Evolutionary conservation across 2,329 filamentous ascomycete species (phyloP).

Genomic region (Trichophyton equinum): DNA sequence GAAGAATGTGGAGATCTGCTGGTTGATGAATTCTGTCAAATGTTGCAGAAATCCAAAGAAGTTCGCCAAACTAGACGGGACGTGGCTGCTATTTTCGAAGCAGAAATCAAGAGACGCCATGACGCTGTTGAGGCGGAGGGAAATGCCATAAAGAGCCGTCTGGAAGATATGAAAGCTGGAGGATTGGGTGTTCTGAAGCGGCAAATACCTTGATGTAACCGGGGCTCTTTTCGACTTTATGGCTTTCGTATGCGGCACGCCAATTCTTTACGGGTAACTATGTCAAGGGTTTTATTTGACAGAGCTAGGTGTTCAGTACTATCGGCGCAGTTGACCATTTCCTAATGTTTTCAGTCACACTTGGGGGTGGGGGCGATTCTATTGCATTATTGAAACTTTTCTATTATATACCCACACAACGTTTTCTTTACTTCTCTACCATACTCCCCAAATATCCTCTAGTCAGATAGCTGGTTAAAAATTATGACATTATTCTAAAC

Average conservation of each 20-base stretch:
- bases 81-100: slow-evolving; percentile 42
- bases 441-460: neutral
- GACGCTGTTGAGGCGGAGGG: slow-evolving; percentile 39
- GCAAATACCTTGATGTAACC: slow-evolving; percentile 11
- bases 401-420: neutral
- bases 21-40: slow-evolving; percentile 40
- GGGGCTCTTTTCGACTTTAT: neutral
- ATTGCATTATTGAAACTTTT: neutral
- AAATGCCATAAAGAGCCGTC: slow-evolving; percentile 36
- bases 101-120: slow-evolving; percentile 43
- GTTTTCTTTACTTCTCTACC: neutral
- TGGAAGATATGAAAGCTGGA: slow-evolving; percentile 42
- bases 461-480: no score
- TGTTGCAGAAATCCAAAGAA: slow-evolving; percentile 41
- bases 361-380: neutral
- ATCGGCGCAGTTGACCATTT: neutral
- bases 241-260: neutral
- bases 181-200: slow-evolving; percentile 42
- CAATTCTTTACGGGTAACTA: no score
- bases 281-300: neutral
- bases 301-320: neutral
- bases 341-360: neutral
- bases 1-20: slow-evolving; percentile 52
- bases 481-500: no score
- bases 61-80: slow-evolving; percentile 43